Evolutionary conservation across 169 alveolate genomes (phyloP), one percentile per base, ranked within the genome.

Genomic region (Neospora caninum): DNA sequence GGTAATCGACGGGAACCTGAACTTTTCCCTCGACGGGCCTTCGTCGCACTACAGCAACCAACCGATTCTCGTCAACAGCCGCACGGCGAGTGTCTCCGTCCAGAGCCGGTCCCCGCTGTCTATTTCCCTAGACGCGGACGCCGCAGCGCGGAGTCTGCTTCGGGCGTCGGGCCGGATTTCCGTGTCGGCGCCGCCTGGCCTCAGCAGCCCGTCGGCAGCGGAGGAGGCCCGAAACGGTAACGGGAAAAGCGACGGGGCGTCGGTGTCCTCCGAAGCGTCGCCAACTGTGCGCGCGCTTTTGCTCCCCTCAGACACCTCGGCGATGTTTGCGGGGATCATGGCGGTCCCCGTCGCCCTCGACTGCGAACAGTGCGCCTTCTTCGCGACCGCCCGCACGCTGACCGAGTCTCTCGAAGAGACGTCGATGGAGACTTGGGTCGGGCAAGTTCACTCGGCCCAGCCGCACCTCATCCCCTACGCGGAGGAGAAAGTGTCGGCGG

Each of bases 351-450:
- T 94, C 36, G 42, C 80, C 29, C n/a, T 89, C 0, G 94, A 88
- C 38, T 86, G 92, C 36, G 93, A 88, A 70, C 88, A 94, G 43
- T 69, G 91, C 36, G 82, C 94, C 31, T 41, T 94, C 41, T 94
- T 70, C 70, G 94, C 88, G 6, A 73, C 82, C 10, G 53, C 92
- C 34, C 70, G 92, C 27, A 87, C 93, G 36, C 41, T n/a, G 67
- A 36, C 20, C 31, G 95, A 93, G 45, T 31, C 43, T 29, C 87
- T 36, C 64, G 34, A 87, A 27, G 93, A 93, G 73, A 42, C 64
- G n/a, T 83, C 95, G n/a, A 69, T 93, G 93, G 92, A 94, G 64
- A 88, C 96, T 25, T 94, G 96, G 96, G 96, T 91, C 27, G 96
- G 96, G n/a, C 82, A 58, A 38, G 87, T 67, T 49, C 96, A 94